Percentiles rank a stretch among this genome's conserved stretches.
Evolutionary conservation across 1,284 basidiomycete species (phyloP).

Genomic region (Ustilago cynodontis): DNA sequence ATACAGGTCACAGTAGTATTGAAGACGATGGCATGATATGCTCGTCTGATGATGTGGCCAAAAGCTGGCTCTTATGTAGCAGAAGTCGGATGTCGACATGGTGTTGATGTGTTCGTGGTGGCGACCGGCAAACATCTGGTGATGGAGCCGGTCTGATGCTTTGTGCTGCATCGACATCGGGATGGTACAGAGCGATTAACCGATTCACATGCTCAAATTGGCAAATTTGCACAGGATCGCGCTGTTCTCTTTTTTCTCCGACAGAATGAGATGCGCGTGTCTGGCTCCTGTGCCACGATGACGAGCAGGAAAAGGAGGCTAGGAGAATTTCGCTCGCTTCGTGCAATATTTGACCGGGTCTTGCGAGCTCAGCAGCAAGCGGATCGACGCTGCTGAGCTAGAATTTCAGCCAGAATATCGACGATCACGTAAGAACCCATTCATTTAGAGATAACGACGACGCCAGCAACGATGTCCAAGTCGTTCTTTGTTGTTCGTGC

Average conservation of each 20-base stretch:
- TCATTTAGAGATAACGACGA: background rate
- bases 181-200: background rate
- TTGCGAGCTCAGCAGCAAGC: conserved; percentile 25
- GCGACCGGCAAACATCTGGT: conserved; percentile 16
- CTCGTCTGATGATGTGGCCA: no score
- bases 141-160: conserved; percentile 9
- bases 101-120: background rate
- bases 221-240: background rate
- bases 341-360: conserved; percentile 14
- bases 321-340: conserved; percentile 29
- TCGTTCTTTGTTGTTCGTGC: no score
- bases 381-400: conserved; percentile 25
- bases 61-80: no score
- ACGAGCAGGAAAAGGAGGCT: conserved; percentile 13
- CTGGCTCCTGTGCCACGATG: conserved; percentile 11
- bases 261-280: background rate
- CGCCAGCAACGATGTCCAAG: no score
- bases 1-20: no score
- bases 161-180: conserved; percentile 6
- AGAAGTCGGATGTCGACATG: background rate
- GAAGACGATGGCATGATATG: no score
- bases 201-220: conserved; percentile 36
- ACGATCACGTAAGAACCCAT: conserved; percentile 37
- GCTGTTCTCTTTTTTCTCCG: conserved; percentile 27
- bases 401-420: background rate